These are phyloP conservation scores for Pyrus bretschneideri DNA, from an alignment of 306 rosid species.

Conservation along the genomic window DNA sequence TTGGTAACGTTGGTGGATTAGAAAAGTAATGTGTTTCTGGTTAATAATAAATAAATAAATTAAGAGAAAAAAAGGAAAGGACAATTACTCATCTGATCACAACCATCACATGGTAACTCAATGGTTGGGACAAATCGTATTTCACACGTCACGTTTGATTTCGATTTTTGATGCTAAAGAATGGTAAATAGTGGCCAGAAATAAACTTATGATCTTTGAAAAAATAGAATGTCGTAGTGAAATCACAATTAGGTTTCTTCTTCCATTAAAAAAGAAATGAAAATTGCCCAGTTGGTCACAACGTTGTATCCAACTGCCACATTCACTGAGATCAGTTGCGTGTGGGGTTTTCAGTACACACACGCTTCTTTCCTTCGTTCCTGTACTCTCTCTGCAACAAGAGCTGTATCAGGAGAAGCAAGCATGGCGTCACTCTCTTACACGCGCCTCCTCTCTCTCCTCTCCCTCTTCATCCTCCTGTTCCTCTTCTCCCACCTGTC, in stretches of 20 bases:
- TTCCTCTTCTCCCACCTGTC: conserved; percentile 24
- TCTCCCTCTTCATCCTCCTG: conserved; percentile 11
- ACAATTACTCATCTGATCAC: neutral
- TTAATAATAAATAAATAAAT: too few relatives aligned
- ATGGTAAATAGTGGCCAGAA: fast-evolving
- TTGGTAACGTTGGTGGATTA: too few relatives aligned
- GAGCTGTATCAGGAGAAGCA: neutral
- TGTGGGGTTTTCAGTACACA: too few relatives aligned
- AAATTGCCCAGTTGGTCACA: neutral
- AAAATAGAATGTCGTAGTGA: too few relatives aligned
- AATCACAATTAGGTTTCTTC: fast-evolving
- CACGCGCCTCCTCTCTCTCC: neutral
- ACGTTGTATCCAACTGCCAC: neutral
- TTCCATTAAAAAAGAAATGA: too few relatives aligned
- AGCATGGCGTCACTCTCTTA: conserved; percentile 2
- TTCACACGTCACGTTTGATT: fast-evolving
- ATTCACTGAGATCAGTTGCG: neutral
- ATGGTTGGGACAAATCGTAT: fast-evolving
- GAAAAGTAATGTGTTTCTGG: too few relatives aligned
- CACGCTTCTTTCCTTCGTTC: neutral
- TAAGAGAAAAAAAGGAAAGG: fast-evolving
- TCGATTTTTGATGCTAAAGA: fast-evolving
- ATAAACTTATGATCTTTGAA: fast-evolving
- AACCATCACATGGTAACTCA: fast-evolving
- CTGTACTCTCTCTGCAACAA: neutral